Percentiles rank a stretch among this genome's conserved stretches.
phyloP scores from a whole-genome alignment of 306 rosid species.

The Castanea mollissima region DNA sequence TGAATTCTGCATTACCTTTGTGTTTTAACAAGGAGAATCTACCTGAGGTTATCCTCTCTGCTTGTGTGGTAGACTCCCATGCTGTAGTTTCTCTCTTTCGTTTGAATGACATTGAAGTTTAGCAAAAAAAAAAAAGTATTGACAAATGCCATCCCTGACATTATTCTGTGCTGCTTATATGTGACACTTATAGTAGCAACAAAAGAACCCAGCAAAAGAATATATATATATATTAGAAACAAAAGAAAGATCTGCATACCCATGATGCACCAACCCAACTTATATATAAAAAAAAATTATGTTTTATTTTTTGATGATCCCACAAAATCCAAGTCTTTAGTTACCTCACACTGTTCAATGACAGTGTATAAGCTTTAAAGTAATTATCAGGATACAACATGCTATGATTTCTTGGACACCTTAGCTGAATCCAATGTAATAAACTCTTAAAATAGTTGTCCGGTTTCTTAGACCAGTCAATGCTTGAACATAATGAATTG shows the following conservation, averaged over 20 bases:
- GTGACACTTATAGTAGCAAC: neutral
- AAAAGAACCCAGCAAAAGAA: too few species aligned
- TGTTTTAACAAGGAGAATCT: too few species aligned
- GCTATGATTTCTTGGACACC: too few species aligned
- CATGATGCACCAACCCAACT: neutral
- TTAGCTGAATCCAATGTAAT: too few species aligned
- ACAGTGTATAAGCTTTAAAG: conserved; percentile 11
- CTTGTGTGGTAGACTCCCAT: too few species aligned
- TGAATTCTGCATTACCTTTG: too few species aligned
- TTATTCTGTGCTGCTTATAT: neutral
- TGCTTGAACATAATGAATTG: too few species aligned
- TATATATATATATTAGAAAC: neutral
- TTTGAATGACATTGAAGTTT: too few species aligned
- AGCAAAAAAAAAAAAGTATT: neutral
- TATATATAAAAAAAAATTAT: neutral
- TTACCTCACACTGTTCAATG: neutral
- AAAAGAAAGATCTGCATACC: neutral
- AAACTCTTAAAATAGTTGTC: too few species aligned
- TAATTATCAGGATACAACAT: conserved; percentile 60
- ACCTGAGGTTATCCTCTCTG: too few species aligned
- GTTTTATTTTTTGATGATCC: neutral
- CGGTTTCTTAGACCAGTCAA: too few species aligned
- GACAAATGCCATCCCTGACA: neutral
- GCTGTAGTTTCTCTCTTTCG: too few species aligned
- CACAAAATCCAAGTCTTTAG: neutral